Evolutionary conservation across 768 basidiomycete species (phyloP), one percentile per base, ranked within the genome.

Genomic region (Chalciporus pseudorubinellus): DNA sequence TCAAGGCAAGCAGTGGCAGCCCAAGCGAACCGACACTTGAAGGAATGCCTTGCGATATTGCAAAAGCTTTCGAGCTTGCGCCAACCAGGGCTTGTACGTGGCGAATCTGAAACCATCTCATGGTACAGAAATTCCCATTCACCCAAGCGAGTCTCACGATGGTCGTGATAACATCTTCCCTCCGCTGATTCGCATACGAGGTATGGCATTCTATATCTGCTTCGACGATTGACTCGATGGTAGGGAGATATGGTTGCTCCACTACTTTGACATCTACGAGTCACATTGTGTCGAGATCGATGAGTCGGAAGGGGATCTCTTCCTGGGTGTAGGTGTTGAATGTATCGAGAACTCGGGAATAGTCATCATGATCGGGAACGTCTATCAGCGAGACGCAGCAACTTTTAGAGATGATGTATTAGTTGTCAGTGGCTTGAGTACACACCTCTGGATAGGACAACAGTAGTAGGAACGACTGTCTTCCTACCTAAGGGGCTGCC

Each of bases 101-200:
- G 41, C 2, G 40, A 18, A 9, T 28, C 24, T 1, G 48, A 44
- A 9, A 13, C n/a, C 51, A 61, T 52, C 7, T 64, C 52, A 4
- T 8, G 24, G 12, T 51, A 46, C 14, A 9, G 14, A 20, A 54
- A 48, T 18, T 34, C 58, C 13, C 2, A 0, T 7, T 47, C 5
- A 16, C 36, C 58, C 4, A n/a, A 20, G n/a, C 14, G 29, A 13
- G 29, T 12, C 51, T 64, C 10, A 63, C 62, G 1, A 63, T 64
- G 19, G 34, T 45, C 26, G 45, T 41, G 22, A 64, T 59, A 13
- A 64, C 61, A 5, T 61, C 59, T 34, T 58, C 56, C 31, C 59
- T 50, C 39, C 62, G 53, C 21, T 63, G 61, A 26, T 64, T 61
- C 13, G 56, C 55, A n/a, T 63, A 55, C 20, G 62, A 58, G 0